phyloP scores from a whole-genome alignment of 305 asterid genomes.

The Plantago coronopus region DNA sequence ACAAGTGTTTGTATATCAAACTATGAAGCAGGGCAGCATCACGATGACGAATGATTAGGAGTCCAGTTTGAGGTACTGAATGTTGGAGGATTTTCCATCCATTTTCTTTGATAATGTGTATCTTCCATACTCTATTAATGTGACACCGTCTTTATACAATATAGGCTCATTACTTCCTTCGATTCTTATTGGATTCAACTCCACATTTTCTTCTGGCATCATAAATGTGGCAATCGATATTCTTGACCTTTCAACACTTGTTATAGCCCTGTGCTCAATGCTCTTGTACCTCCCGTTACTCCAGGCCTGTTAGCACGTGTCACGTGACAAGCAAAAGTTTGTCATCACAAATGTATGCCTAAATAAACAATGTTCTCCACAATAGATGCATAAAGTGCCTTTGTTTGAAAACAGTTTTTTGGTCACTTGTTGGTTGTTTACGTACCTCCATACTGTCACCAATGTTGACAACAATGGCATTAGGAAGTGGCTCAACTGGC shows the following conservation, averaged over 20 bases:
- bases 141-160: slow-evolving; percentile 27
- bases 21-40: background rate
- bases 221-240: slow-evolving; percentile 35
- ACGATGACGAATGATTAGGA: background rate
- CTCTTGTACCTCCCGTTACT: slow-evolving; percentile 47
- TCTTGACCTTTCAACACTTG: slow-evolving; percentile 26
- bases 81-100: slow-evolving; percentile 31
- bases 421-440: background rate
- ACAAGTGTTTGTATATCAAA: too few relatives aligned
- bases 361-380: background rate
- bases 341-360: background rate
- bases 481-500: slow-evolving; percentile 37
- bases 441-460: slow-evolving; percentile 41
- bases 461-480: slow-evolving; percentile 36
- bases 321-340: background rate
- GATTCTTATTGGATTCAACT: slow-evolving; percentile 23
- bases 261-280: slow-evolving; percentile 39
- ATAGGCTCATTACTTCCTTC: slow-evolving; percentile 19
- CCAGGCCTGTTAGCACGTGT: slow-evolving; percentile 42
- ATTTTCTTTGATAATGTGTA: slow-evolving; percentile 30
- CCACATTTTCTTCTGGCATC: slow-evolving; percentile 30
- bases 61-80: slow-evolving; percentile 29
- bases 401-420: background rate
- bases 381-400: background rate
- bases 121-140: slow-evolving; percentile 26